Base-by-base conservation (phyloP, 257 asterid genomes). In the Solanum tarijense region DNA sequence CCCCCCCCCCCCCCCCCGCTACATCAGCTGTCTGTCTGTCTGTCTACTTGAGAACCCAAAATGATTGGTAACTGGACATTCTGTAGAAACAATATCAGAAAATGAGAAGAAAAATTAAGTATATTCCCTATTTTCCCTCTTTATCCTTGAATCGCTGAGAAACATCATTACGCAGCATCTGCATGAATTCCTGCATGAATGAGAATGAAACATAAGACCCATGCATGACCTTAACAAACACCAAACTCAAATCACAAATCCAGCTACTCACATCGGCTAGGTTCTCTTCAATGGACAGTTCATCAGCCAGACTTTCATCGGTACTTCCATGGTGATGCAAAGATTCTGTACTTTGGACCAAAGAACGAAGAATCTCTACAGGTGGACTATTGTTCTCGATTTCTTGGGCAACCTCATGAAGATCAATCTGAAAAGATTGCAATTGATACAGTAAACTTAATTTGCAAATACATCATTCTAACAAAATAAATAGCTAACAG, bases 141-240 rank as follows among this genome's bases (percentile, higher is more conserved):
- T 89, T 91, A 72, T 92, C 94, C 34, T 55, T 88, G 86, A 93
- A 60, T 46, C 94, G 91, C 65, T 86, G 85, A 25, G 91, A 90
- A 18, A 95, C 21, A 82, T 95, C 97, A 29, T 66, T 88, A 31
- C 79, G 88, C 83, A 95, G 90, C 95, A 95, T 93, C 87, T 95
- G 94, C 88, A 90, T 85, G 89, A 95, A 93, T 27, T 93, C 98
- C 97, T 95, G 91, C 55, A 48, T 27, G 60, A 34, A 46, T 46
- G 71, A 32, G 32, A 60, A 78, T n/a, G 71, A 27, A 55, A 84
- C 12, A 20, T 58, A 46, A 79, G 39, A 43, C 60, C 66, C 21
- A 14, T 48, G 60, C 60, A 43, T 18, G 25, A 16, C 39, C 76
- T 62, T 36, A 65, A 38, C 20, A 39, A 36, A 66, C 18, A 60